A percentile compares a stretch with the other conserved stretches of the same genome.
These are phyloP conservation scores for Apiospora saccharicola DNA, from an alignment of 2,329 filamentous ascomycete genomes.

Conservation along the genomic window DNA sequence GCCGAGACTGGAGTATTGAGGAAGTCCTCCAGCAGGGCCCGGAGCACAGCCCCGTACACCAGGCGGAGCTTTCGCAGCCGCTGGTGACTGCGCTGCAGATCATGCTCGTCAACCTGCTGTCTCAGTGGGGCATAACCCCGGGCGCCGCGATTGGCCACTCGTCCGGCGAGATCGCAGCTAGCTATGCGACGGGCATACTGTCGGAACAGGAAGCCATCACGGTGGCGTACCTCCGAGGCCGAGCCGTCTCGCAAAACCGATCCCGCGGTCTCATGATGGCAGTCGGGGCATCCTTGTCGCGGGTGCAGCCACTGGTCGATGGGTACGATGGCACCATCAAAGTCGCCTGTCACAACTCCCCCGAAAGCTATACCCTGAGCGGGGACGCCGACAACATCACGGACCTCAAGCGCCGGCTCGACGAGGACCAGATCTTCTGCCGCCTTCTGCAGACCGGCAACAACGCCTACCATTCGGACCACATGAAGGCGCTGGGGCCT, in stretches of 20 bases:
- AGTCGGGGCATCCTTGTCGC: too few species aligned
- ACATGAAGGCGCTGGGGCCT: conserved; percentile 35
- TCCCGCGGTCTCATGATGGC: conserved; percentile 31
- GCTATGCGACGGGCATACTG: conserved; percentile 37
- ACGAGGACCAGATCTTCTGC: conserved; percentile 31
- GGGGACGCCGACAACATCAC: conserved; percentile 36
- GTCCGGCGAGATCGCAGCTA: conserved; percentile 43
- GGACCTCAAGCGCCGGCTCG: conserved; percentile 22
- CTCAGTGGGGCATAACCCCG: too few species aligned
- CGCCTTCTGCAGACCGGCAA: conserved; percentile 34
- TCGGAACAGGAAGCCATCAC: conserved; percentile 32
- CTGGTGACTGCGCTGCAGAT: too few species aligned
- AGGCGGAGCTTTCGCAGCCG: too few species aligned
- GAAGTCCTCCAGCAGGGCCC: too few species aligned
- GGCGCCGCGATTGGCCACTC: too few species aligned
- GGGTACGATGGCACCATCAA: too few species aligned
- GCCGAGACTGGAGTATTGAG: too few species aligned
- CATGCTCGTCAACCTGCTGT: too few species aligned
- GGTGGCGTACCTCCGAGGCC: conserved; percentile 32
- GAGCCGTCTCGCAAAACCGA: conserved; percentile 20
- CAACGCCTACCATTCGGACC: conserved; percentile 40
- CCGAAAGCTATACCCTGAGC: conserved; percentile 38
- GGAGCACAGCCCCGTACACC: too few species aligned
- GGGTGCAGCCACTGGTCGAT: too few species aligned
- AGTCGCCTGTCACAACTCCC: conserved; percentile 37